Percentiles rank a stretch among this genome's conserved stretches.
These are phyloP conservation scores for Pythium folliculosum DNA, from an alignment of 352 stramenopile species.

Conservation along the genomic window DNA sequence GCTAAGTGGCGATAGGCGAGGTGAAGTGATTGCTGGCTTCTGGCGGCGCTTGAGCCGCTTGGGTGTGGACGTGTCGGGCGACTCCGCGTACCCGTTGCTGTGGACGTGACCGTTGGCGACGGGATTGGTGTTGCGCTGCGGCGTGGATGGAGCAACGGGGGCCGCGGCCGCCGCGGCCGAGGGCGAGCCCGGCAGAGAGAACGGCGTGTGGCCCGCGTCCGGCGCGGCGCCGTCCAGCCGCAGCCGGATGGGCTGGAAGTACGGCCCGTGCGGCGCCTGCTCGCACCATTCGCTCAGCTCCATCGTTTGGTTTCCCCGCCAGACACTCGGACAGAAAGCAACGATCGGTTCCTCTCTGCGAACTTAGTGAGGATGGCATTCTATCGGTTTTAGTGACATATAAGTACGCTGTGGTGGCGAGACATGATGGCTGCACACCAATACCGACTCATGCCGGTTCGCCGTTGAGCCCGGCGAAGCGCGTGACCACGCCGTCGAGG, in stretches of 20 bases:
- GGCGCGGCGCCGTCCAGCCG: slow-evolving; percentile 12
- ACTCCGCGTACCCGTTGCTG: slow-evolving; percentile 8
- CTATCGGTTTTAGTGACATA: slow-evolving; percentile 14
- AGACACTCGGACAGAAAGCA: neutral
- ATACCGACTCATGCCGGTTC: neutral
- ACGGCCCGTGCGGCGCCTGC: slow-evolving; percentile 31
- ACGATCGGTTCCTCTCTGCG: slow-evolving; percentile 5
- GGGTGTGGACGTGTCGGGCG: slow-evolving; percentile 20
- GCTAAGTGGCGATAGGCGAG: slow-evolving; percentile 1
- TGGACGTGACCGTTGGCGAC: slow-evolving; percentile 1
- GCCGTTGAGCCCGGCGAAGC: slow-evolving; percentile 5
- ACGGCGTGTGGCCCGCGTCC: neutral
- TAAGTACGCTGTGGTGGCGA: slow-evolving; percentile 14
- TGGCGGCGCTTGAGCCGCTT: slow-evolving; percentile 31
- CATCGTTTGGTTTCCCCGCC: slow-evolving; percentile 17
- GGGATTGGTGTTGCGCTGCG: neutral
- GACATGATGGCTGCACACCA: slow-evolving; percentile 3
- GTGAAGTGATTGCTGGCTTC: slow-evolving; percentile 26
- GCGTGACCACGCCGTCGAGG: slow-evolving; percentile 44
- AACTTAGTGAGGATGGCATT: slow-evolving; percentile 22
- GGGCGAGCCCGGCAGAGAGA: neutral
- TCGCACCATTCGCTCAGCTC: slow-evolving; percentile 35
- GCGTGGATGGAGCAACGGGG: neutral
- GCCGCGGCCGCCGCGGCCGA: neutral
- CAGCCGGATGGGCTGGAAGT: slow-evolving; percentile 34